Conservation (phyloP, 2,329 filamentous ascomycete species). For the Intubia oerlemansii region DNA sequence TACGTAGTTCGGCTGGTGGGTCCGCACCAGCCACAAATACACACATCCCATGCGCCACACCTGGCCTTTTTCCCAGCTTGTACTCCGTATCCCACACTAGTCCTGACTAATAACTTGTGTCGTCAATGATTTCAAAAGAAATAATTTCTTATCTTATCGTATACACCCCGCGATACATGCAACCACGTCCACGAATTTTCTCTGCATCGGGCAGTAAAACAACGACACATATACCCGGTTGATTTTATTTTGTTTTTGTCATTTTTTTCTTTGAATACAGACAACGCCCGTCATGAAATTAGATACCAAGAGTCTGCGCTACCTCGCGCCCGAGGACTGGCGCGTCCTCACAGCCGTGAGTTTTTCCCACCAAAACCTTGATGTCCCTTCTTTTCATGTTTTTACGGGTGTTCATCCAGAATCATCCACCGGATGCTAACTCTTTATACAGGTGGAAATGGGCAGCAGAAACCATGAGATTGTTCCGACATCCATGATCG, state of each 20-base stretch:
- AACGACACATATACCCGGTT: not conserved
- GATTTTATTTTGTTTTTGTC: slow-evolving; percentile 7
- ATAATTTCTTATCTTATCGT: slow-evolving; percentile 4
- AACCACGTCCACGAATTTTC: slow-evolving; percentile 3
- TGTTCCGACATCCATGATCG: slow-evolving; percentile 77
- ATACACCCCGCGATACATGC: slow-evolving; percentile 2
- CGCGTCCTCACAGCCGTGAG: slow-evolving; percentile 76
- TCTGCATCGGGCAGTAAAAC: too few relatives aligned
- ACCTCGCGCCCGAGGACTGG: slow-evolving; percentile 87
- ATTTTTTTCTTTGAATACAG: too few relatives aligned
- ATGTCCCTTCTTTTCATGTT: slow-evolving; percentile 6
- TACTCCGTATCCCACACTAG: too few relatives aligned
- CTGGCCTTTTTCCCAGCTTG: not conserved
- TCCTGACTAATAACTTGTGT: not conserved
- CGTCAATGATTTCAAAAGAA: too few relatives aligned
- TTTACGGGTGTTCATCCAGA: slow-evolving; percentile 7
- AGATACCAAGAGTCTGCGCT: slow-evolving; percentile 81
- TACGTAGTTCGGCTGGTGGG: too few relatives aligned
- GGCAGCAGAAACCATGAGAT: slow-evolving; percentile 95
- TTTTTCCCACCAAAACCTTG: slow-evolving; percentile 7
- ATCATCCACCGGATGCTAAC: slow-evolving; percentile 4
- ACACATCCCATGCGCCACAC: too few relatives aligned
- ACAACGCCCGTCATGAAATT: slow-evolving; percentile 52
- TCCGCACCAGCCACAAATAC: slow-evolving; percentile 6
- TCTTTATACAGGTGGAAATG: slow-evolving; percentile 52